Evolutionary conservation across 495 filamentous ascomycete species (phyloP), one percentile per base, ranked within the genome.

Genomic region (Aspergillus sclerotioniger): DNA sequence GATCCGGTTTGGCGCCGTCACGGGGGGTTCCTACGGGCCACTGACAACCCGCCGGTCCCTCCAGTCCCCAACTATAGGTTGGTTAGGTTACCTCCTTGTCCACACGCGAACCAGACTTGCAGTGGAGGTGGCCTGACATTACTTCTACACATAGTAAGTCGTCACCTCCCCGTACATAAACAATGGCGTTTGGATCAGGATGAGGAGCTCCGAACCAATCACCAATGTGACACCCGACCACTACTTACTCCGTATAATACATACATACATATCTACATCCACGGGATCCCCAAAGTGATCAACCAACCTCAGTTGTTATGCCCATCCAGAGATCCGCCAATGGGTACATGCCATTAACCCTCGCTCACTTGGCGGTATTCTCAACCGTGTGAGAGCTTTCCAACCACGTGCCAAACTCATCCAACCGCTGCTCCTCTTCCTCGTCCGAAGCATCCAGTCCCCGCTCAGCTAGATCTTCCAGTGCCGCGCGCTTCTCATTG

Each of bases 361-460:
- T 29, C n/a, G n/a, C 37, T 63, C 54, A 67, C 45, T 69, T 69
- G 4, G 69, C 67, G 3, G 56, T 59, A 37, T 68, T 68, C 46
- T 72, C 66, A 17, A 65, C 63, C 33, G 51, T 54, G 33, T 68
- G 56, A 5, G 65, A 68, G 37, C 69, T 70, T 61, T 85, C 82
- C 39, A 85, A 58, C 82, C 81, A 84, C 9, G 69, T 69, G 12
- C 82, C 82, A 66, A 84, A 85, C 45, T 79, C 71, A 51, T 84
- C 79, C 33, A 85, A 65, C 17, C 82, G 73, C 54, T 73, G 66
- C 16, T 68, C 56, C 55, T 79, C 76, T 20, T 75, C 73, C 12
- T 77, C 80, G n/a, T 77, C 76, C 15, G 73, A 67, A 0, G 71
- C 72, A 32, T 77, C 74, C 29, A 73, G 54, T 35, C 73, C 73